These are phyloP conservation scores for Hyaloscypha variabilis DNA, from an alignment of 495 filamentous ascomycete species.

Conservation along the genomic window DNA sequence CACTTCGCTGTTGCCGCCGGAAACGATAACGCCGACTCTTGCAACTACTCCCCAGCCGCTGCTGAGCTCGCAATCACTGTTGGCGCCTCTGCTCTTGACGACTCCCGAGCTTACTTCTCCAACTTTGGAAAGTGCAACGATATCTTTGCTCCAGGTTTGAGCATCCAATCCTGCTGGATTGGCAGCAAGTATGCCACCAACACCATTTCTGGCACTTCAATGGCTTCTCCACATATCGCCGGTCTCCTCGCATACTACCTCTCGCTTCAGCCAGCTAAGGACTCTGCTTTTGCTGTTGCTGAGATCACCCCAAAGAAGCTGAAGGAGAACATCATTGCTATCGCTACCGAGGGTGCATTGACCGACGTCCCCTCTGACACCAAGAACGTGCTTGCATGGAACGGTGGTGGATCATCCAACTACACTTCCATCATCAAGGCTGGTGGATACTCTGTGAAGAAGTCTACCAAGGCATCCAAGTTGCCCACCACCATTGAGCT, in stretches of 20 bases:
- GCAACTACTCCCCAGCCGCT: slow-evolving; percentile 98
- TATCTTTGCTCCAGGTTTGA: slow-evolving; percentile 97
- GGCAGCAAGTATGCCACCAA: slow-evolving; percentile 92
- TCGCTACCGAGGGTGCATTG: slow-evolving; percentile 81
- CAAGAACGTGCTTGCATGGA: slow-evolving; percentile 91
- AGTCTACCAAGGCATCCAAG: slow-evolving; percentile 32
- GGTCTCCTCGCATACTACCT: slow-evolving; percentile 98
- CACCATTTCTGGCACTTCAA: slow-evolving; percentile 99
- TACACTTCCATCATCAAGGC: slow-evolving; percentile 79
- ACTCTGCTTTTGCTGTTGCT: slow-evolving; percentile 87
- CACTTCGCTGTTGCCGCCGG: slow-evolving; percentile 98
- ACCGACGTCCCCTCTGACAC: slow-evolving; percentile 85
- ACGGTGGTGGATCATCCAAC: slow-evolving; percentile 93
- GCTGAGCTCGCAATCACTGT: slow-evolving; percentile 94
- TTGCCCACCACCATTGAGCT: slow-evolving; percentile 47
- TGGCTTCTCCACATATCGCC: slow-evolving; percentile 97
- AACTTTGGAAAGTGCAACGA: slow-evolving; percentile 99
- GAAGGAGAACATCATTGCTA: slow-evolving; percentile 81
- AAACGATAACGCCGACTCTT: slow-evolving; percentile 98
- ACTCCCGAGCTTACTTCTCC: slow-evolving; percentile 99
- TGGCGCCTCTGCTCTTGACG: slow-evolving; percentile 87
- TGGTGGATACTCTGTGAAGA: slow-evolving; percentile 57
- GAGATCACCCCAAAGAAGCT: slow-evolving; percentile 91
- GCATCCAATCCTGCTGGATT: slow-evolving; percentile 97
- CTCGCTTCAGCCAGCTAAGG: slow-evolving; percentile 85